These are phyloP conservation scores for Teratosphaeria nubilosa DNA, from an alignment of 2,329 filamentous ascomycete species.

Conservation along the genomic window DNA sequence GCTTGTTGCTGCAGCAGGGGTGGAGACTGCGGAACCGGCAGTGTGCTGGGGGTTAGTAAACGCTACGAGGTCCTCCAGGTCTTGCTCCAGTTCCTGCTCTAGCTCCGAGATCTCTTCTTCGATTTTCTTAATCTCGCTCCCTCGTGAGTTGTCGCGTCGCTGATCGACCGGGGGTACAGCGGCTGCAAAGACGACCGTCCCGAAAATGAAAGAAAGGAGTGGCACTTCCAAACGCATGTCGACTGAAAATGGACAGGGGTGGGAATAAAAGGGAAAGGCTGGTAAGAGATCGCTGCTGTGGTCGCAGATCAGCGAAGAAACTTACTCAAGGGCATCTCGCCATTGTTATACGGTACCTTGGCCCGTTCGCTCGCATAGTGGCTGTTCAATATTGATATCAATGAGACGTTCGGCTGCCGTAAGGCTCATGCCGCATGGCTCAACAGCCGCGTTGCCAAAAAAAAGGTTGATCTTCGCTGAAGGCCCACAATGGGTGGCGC, in stretches of 20 bases:
- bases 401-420: neutral
- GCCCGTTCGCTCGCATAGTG: neutral
- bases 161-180: neutral
- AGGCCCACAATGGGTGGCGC: neutral
- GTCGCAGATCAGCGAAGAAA: neutral
- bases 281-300: neutral
- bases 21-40: neutral
- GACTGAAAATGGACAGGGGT: neutral
- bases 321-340: neutral
- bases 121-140: neutral
- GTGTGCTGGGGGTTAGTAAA: neutral
- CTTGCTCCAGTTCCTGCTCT: neutral
- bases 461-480: neutral
- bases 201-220: conserved; percentile 13
- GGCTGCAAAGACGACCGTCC: conserved; percentile 15
- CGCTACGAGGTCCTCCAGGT: neutral
- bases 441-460: neutral
- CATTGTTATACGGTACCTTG: neutral
- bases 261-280: neutral
- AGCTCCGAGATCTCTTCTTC: neutral
- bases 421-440: neutral
- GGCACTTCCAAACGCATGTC: conserved; percentile 13
- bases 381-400: neutral
- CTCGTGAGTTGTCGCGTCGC: neutral
- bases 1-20: neutral